These are phyloP conservation scores for Beta macrorhiza DNA, from an alignment of 179 eudicot species.

Conservation along the genomic window DNA sequence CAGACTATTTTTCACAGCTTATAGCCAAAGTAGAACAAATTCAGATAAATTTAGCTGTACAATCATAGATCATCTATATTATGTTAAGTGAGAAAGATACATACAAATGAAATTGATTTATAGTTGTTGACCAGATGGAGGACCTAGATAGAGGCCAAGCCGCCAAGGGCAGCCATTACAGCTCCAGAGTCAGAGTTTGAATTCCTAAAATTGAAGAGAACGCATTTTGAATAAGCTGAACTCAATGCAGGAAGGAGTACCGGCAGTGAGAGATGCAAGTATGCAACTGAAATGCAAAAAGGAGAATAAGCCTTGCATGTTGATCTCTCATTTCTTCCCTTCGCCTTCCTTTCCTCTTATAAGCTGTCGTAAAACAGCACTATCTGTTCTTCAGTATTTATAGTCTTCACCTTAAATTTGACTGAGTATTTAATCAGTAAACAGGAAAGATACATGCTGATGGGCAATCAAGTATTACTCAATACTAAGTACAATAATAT, in stretches of 20 bases:
- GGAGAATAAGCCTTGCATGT: background rate
- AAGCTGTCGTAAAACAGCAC: background rate
- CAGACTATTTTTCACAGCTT: background rate
- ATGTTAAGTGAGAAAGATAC: background rate
- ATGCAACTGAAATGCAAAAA: conserved; percentile 1
- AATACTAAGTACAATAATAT: background rate
- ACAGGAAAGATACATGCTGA: conserved; percentile 5
- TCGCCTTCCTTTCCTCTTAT: background rate
- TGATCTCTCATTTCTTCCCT: conserved; percentile 15
- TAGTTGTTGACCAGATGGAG: conserved; percentile 39
- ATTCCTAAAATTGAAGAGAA: conserved; percentile 35
- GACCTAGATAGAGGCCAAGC: conserved; percentile 27
- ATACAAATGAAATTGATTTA: conserved; percentile 38
- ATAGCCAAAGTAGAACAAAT: background rate
- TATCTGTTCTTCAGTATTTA: background rate
- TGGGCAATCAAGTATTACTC: background rate
- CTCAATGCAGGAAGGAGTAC: conserved; percentile 11
- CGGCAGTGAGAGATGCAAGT: conserved; percentile 1
- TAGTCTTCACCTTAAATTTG: conserved; percentile 8
- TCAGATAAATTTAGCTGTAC: background rate
- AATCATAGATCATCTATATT: background rate
- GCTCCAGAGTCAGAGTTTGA: conserved; percentile 35
- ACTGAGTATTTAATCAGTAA: conserved; percentile 8
- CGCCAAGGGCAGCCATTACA: conserved; percentile 30
- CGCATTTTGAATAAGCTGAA: conserved; percentile 23